Conservation (phyloP, 2,329 filamentous ascomycete genomes). For the Cyphellophora europaea region DNA sequence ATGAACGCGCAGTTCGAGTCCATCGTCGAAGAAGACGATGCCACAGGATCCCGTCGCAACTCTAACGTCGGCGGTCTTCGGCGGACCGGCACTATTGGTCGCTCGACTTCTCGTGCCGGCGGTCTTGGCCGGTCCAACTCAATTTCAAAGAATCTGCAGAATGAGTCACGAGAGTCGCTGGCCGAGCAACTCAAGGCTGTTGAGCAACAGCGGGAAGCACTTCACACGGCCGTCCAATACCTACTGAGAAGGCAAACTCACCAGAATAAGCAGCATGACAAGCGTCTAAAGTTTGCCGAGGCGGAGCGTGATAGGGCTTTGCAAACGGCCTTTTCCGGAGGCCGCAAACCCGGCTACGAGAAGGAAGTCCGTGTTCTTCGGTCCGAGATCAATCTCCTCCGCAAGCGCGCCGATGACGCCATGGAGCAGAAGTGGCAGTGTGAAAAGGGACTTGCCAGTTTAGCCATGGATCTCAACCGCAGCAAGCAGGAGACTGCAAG, state of each 20-base stretch:
- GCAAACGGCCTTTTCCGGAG: conserved; percentile 43
- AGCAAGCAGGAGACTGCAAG: conserved; percentile 86
- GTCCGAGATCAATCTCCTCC: conserved; percentile 73
- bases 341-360: conserved; percentile 70
- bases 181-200: conserved; percentile 82
- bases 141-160: conserved; percentile 33
- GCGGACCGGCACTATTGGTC: conserved; percentile 27
- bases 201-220: conserved; percentile 83
- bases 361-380: conserved; percentile 71
- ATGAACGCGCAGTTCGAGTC: conserved; percentile 47
- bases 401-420: conserved; percentile 83
- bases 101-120: conserved; percentile 60
- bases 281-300: conserved; percentile 69
- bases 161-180: neutral
- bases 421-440: conserved; percentile 94
- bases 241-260: conserved; percentile 77
- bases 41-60: conserved; percentile 31
- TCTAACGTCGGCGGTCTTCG: conserved; percentile 31
- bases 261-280: conserved; percentile 74
- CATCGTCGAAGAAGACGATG: conserved; percentile 48
- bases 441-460: conserved; percentile 75
- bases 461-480: conserved; percentile 95
- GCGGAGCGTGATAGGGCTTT: conserved; percentile 67
- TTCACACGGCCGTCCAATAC: conserved; percentile 78
- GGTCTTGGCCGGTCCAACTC: conserved; percentile 34